Base-by-base conservation (phyloP, 2,329 filamentous ascomycete species). In the Trichoderma cornu-damae region DNA sequence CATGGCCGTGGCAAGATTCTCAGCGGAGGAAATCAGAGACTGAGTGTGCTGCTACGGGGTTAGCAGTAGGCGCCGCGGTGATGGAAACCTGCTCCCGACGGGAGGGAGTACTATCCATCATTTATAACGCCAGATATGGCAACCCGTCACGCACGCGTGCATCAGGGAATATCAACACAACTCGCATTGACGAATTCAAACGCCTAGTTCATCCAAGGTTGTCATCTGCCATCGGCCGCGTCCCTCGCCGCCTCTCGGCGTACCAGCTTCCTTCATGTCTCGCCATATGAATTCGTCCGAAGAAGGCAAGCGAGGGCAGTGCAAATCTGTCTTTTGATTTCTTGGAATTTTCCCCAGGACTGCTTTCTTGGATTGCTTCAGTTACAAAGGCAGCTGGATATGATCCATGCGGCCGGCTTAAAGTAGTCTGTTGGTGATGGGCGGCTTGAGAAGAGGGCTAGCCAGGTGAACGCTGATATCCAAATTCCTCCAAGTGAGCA, bases 1-100 rank as follows among this genome's bases (percentile, higher is more conserved):
- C 59, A 16, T 63, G 60, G 60, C 66, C 64, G 5, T 61, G 47
- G 63, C 70, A 72, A 18, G 65, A 61, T 55, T 58, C 12, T 61
- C 49, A 65, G 62, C 59, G 69, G 69, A 46, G 61, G 67, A 62
- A 65, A 66, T 70, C 69, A 6, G 67, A 71, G 68, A 67, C 51
- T 63, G 60, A 61, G 38, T 60, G 61, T 58, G 53, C 46, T 58
- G 64, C 61, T 63, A 58, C 7, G 51, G 59, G 59, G 61, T 55
- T 52, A 55, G 18, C 46, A 61, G 35, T 56, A 6, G 9, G 9
- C 20, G 20, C 22, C 14, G n/a, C 4, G 60, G 61, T 26, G 30
- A 30, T 6, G 24, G 8, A 40, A 2, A 6, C 9, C 2, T 47
- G 7, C 14, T 32, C 16, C n/a, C 9, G 32, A 22, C 9, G 16